Base-by-base conservation (phyloP, 23 red algal genomes). In the Agarophyton chilense region DNA sequence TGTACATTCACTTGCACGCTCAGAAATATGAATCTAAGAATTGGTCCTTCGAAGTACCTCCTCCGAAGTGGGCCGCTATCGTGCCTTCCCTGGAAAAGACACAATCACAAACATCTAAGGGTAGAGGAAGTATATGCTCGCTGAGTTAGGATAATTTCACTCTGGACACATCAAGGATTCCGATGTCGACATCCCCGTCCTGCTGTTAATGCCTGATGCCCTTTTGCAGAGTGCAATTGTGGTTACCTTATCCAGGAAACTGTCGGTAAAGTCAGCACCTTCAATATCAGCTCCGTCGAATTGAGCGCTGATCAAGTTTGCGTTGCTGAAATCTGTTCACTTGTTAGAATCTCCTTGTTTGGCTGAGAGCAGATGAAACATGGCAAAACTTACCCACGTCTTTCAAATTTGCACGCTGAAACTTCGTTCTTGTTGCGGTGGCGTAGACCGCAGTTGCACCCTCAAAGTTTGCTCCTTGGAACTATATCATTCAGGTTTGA, bases 251-350 rank as follows among this genome's bases (percentile, higher is more conserved):
- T 82, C 84, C 29, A 95, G 53, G 17, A 95, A 84, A 54, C 83
- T 87, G 63, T 95, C 92, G 0, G 92, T 78, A 49, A 95, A 95
- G 78, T 95, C 92, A 24, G 92, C 92, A 2, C 92, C 92, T 50
- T 86, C 84, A 45, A 95, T 87, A 44, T 95, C 92, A 14, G 92
- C 92, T 4, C 82, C 83, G n/a, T 88, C 82, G 36, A 95, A 76
- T 17, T 34, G 49, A 31, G 79, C 92, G 77, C 82, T 79, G 22
- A 95, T 70, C 52, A 95, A 74, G 51, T 95, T 95, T 32, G 83
- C 84, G 29, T 88, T 88, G 11, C 41, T 76, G 29, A 95, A 88
- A 40, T 85, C 82, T 78, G 44, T 47, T 42, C 51, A 56, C 35
- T 35, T 25, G 77, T 80, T 80, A 80, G 77, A 52, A 61, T 19